Percentiles rank a stretch among this genome's conserved stretches.
These are phyloP conservation scores for Vachellia pachyceras DNA, from an alignment of 306 rosid genomes.

Conservation along the genomic window DNA sequence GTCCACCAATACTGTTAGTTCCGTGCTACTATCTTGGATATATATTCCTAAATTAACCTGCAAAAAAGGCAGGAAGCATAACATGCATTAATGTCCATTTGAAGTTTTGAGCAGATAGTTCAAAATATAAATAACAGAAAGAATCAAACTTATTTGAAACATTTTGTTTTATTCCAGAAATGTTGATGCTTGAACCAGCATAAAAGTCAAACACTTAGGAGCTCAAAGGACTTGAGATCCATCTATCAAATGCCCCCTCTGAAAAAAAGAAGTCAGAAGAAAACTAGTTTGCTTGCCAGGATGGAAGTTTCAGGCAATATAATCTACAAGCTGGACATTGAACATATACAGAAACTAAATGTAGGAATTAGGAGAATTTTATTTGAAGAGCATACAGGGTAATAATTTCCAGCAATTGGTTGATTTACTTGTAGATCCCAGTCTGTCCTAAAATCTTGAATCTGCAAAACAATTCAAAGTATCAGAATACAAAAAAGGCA, in stretches of 20 bases:
- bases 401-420: slow-evolving; percentile 93
- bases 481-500: slow-evolving; percentile 1
- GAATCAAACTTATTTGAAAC: slow-evolving; percentile 30
- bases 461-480: slow-evolving; percentile 50
- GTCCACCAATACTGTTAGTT: slow-evolving; percentile 75
- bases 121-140: slow-evolving; percentile 15
- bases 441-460: slow-evolving; percentile 77
- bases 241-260: slow-evolving; percentile 10
- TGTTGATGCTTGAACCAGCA: slow-evolving; percentile 17
- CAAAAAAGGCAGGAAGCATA: slow-evolving; percentile 33
- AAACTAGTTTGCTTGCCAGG: slow-evolving; percentile 22
- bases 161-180: slow-evolving; percentile 3
- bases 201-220: slow-evolving; percentile 21
- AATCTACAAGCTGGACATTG: slow-evolving; percentile 10
- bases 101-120: slow-evolving; percentile 17
- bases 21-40: slow-evolving; percentile 61
- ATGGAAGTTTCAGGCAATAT: slow-evolving; percentile 10
- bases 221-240: slow-evolving; percentile 25
- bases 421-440: slow-evolving; percentile 87
- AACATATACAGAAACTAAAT: slow-evolving; percentile 14
- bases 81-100: slow-evolving; percentile 20
- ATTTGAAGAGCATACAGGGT: slow-evolving; percentile 65
- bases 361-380: slow-evolving; percentile 8
- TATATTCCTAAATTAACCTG: slow-evolving; percentile 82
- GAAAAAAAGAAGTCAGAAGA: slow-evolving; percentile 11